Percentiles rank a stretch among this genome's conserved stretches.
These are phyloP conservation scores for Spinacia oleracea DNA, from an alignment of 179 eudicot genomes.

Conservation along the genomic window DNA sequence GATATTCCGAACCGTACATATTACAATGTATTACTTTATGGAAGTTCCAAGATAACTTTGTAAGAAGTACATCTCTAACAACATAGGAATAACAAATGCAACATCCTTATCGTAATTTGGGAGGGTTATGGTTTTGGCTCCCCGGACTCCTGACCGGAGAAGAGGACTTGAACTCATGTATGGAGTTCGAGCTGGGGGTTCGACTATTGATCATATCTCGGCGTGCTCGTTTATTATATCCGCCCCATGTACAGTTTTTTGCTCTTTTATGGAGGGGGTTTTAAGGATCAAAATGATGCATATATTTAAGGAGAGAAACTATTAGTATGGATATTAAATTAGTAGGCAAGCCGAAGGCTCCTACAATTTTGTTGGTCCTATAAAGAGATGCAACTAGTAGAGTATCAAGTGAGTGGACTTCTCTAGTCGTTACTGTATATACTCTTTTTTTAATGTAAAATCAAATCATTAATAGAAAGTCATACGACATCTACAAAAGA, in stretches of 20 bases:
- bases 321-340: constrained; percentile 10
- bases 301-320: not conserved
- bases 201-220: not conserved
- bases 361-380: constrained; percentile 22
- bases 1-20: not conserved
- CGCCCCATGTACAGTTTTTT: not conserved
- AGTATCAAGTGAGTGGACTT: not conserved
- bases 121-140: no score
- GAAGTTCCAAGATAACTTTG: not conserved
- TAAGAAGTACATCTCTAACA: not conserved
- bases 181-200: not conserved
- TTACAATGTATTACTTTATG: not conserved
- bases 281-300: constrained; percentile 5
- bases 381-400: not conserved
- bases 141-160: not conserved
- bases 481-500: no score
- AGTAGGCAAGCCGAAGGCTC: constrained; percentile 36
- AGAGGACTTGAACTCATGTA: not conserved
- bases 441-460: no score
- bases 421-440: no score
- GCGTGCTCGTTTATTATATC: no score
- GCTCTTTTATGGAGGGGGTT: not conserved
- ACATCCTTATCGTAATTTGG: not conserved
- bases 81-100: not conserved
- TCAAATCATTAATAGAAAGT: no score